phyloP scores from a whole-genome alignment of 148 eudicot genomes.

The Heliamphora exappendiculata region DNA sequence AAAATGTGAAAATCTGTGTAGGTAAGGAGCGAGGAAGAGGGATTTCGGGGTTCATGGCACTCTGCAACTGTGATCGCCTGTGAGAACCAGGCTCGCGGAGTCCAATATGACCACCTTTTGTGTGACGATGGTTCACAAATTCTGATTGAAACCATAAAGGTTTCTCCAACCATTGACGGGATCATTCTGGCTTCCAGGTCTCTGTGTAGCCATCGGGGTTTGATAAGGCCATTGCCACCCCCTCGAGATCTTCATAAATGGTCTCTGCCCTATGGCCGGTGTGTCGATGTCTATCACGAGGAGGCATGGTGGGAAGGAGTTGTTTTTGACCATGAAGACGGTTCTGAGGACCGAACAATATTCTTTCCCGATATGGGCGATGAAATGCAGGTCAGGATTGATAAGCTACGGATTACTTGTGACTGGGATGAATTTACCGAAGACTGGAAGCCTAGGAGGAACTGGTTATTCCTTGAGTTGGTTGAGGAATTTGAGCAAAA shows the following conservation, averaged over 20 bases:
- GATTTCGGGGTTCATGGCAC: conserved; percentile 88
- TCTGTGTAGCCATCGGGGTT: conserved; percentile 23
- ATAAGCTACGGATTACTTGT: conserved; percentile 38
- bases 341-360: conserved; percentile 34
- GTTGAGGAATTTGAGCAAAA: conserved; percentile 35
- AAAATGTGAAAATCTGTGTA: conserved; percentile 19
- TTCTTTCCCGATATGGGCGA: conserved; percentile 95
- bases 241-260: neutral
- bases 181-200: neutral
- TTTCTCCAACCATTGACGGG: conserved; percentile 42
- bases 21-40: conserved; percentile 82
- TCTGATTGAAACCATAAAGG: conserved; percentile 33
- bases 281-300: conserved; percentile 59
- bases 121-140: conserved; percentile 23
- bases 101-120: conserved; percentile 47
- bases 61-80: conserved; percentile 35
- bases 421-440: conserved; percentile 69
- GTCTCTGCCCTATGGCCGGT: conserved; percentile 47
- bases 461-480: conserved; percentile 71
- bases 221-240: conserved; percentile 58
- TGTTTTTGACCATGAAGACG: conserved; percentile 45
- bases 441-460: conserved; percentile 61
- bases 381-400: conserved; percentile 23
- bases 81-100: conserved; percentile 20
- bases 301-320: conserved; percentile 99